A percentile compares a stretch with the other conserved stretches of the same genome.
Evolutionary conservation across 345 rosid species (phyloP).

Genomic region (Schrenkiella parvula): DNA sequence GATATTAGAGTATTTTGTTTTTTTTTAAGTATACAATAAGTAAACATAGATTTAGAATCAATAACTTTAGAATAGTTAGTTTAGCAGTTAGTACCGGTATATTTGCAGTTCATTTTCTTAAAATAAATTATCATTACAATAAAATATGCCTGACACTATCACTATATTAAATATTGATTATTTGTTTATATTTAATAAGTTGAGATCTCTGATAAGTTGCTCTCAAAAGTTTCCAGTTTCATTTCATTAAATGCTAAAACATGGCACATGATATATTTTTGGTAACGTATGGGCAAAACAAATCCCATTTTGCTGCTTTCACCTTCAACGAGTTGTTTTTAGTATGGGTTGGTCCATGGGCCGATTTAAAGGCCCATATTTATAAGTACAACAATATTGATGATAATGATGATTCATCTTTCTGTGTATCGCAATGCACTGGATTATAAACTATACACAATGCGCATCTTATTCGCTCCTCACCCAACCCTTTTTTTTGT

Average conservation of each 20-base stretch:
- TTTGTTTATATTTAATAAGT: not conserved
- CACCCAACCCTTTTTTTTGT: no score
- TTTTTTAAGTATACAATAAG: no score
- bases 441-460: not conserved
- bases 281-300: slow-evolving; percentile 23
- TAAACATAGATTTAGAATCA: no score
- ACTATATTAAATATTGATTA: not conserved
- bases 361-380: not conserved
- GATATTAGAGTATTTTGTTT: no score
- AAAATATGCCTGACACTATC: not conserved
- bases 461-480: no score
- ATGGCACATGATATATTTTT: slow-evolving; percentile 15
- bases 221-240: not conserved
- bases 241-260: slow-evolving; percentile 24
- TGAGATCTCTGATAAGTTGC: no score
- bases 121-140: not conserved
- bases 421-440: no score
- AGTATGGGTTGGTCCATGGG: slow-evolving; percentile 4
- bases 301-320: not conserved
- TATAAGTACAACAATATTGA: not conserved
- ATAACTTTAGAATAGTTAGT: not conserved
- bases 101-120: not conserved
- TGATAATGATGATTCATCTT: not conserved
- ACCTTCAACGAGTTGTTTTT: not conserved
- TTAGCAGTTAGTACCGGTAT: not conserved